Conservation (phyloP, 768 basidiomycete species). For the Rubroboletus pulcherrimus region DNA sequence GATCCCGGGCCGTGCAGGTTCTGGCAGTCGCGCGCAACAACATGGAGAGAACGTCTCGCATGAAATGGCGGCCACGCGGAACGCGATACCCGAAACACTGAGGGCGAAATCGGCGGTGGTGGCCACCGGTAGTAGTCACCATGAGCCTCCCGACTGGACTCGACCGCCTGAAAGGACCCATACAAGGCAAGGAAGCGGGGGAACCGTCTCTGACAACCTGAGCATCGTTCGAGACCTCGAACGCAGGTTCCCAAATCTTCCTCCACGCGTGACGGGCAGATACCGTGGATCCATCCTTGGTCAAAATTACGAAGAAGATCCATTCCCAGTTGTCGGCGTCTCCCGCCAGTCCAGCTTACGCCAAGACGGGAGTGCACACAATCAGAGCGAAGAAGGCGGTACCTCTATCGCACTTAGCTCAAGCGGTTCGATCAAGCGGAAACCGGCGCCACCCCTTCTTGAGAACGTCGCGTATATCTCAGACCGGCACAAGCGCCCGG, state of each 20-base stretch:
- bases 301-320: conserved; percentile 22
- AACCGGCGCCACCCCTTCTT: conserved; percentile 30
- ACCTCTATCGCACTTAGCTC: conserved; percentile 5
- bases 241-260: conserved; percentile 51
- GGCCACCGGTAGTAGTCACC: background rate
- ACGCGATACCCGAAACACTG: conserved; percentile 2
- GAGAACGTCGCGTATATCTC: conserved; percentile 10
- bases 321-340: conserved; percentile 21
- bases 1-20: conserved; percentile 1
- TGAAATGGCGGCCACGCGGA: conserved; percentile 9
- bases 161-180: conserved; percentile 6
- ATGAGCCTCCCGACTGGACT: conserved; percentile 10
- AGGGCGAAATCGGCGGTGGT: conserved; percentile 13
- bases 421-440: conserved; percentile 27
- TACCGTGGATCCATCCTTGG: conserved; percentile 25
- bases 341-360: conserved; percentile 23
- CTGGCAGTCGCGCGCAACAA: background rate
- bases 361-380: background rate
- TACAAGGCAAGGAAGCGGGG: conserved; percentile 20
- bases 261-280: conserved; percentile 32
- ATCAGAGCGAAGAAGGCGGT: conserved; percentile 13
- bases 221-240: conserved; percentile 49
- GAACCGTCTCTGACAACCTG: conserved; percentile 40
- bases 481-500: background rate
- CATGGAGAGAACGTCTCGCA: conserved; percentile 2